These are phyloP conservation scores for Talaromyces sp. DNA, from an alignment of 2,329 filamentous ascomycete species.

Conservation along the genomic window DNA sequence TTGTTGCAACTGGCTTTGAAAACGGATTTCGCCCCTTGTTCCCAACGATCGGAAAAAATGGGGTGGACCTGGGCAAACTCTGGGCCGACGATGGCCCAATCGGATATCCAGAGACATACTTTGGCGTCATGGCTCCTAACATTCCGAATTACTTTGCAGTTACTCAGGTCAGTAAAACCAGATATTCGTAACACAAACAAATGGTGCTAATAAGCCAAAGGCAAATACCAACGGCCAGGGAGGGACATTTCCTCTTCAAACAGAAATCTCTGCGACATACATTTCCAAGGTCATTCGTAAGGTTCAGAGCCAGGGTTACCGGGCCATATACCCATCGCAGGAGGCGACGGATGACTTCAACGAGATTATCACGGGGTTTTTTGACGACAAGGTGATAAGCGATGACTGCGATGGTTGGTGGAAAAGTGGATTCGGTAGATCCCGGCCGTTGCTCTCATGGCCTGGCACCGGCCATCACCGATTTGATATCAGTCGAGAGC, in stretches of 20 bases:
- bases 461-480: slow-evolving; percentile 13
- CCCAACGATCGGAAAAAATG: slow-evolving; percentile 13
- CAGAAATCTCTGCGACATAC: slow-evolving; percentile 5
- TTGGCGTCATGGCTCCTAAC: slow-evolving; percentile 13
- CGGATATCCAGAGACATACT: slow-evolving; percentile 13
- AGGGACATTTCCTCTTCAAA: slow-evolving; percentile 13
- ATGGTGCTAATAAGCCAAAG: not conserved
- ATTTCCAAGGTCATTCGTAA: slow-evolving; percentile 14
- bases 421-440: slow-evolving; percentile 13
- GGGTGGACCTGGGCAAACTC: not conserved
- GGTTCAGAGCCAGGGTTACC: slow-evolving; percentile 8
- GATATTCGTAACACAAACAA: not conserved
- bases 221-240: slow-evolving; percentile 9
- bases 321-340: slow-evolving; percentile 5
- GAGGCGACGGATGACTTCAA: slow-evolving; percentile 16
- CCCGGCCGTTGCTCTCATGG: slow-evolving; percentile 6
- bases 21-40: slow-evolving; percentile 6
- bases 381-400: slow-evolving; percentile 9
- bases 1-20: slow-evolving; percentile 4
- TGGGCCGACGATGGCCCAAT: slow-evolving; percentile 10
- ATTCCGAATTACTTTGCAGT: slow-evolving; percentile 16
- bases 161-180: not conserved
- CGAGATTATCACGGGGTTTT: not conserved
- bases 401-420: slow-evolving; percentile 13
- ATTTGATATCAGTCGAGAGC: slow-evolving; percentile 13